These are phyloP conservation scores for Rubia tinctorum DNA, from an alignment of 305 asterid genomes.

Conservation along the genomic window DNA sequence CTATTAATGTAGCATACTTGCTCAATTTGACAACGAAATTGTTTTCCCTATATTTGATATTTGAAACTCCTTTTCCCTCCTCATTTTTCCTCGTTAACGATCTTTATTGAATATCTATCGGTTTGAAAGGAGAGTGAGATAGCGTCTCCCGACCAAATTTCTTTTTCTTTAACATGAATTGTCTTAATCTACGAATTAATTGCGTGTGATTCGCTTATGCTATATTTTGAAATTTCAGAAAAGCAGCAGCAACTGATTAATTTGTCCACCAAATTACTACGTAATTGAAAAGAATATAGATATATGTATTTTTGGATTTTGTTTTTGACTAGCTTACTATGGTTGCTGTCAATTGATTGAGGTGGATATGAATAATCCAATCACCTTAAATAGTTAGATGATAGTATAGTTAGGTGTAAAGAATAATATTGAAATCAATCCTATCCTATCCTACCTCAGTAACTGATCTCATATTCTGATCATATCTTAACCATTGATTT, in stretches of 20 bases:
- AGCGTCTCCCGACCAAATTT: slow-evolving; percentile 6
- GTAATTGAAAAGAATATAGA: background rate
- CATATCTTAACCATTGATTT: too few relatives aligned
- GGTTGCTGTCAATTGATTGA: background rate
- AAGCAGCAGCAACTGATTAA: background rate
- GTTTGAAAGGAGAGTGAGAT: background rate
- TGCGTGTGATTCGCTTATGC: slow-evolving; percentile 1
- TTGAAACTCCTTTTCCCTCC: background rate
- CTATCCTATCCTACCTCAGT: too few relatives aligned
- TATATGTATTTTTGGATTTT: background rate
- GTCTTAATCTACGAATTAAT: background rate
- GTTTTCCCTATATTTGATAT: background rate
- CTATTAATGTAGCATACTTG: background rate
- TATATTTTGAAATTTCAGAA: slow-evolving; percentile 2
- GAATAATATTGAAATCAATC: too few relatives aligned
- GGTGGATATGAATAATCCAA: background rate
- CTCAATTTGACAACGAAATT: background rate
- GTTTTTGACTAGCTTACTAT: background rate
- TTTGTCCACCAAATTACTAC: background rate
- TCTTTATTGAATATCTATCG: too few relatives aligned
- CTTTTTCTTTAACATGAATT: slow-evolving; percentile 1
- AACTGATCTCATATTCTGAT: too few relatives aligned
- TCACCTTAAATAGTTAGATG: background rate
- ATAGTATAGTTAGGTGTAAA: background rate
- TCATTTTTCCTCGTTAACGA: background rate